Base-by-base conservation (phyloP, 1,284 basidiomycete genomes). In the Rhodotorula sp. region DNA sequence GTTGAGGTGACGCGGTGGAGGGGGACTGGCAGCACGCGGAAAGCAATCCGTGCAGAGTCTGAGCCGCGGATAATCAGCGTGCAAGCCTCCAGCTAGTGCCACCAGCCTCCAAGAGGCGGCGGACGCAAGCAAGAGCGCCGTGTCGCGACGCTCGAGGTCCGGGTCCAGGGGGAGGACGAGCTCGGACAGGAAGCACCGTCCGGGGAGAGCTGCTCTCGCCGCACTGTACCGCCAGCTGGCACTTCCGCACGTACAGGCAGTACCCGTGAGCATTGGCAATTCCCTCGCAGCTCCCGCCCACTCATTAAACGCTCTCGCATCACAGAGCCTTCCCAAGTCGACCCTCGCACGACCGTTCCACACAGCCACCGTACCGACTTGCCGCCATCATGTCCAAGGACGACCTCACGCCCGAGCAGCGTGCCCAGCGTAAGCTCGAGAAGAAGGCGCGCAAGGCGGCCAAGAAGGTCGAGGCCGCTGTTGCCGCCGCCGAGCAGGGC, bases 361-460 rank as follows among this genome's bases (percentile, higher is more conserved):
- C 46, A 51, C 50, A 51, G 50, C 50, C 53, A 54, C 53, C 5
- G 21, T 22, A 25, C 27, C 17, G 17, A 4, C 34, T 34, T 19
- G 25, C 25, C n/a, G 19, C 29, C 22, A 21, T 19, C 37, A 72
- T 69, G 67, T 61, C 61, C 46, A 66, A 65, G 46, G 36, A 25
- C 15, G 54, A 69, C 54, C 58, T 74, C 57, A 70, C 65, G 21
- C 61, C 70, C 32, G 66, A 74, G 39, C 59, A 74, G 51, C 61
- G 50, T 22, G 62, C 60, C 27, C 44, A 65, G 21, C 63, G 64
- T 55, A 72, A 72, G 56, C 61, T 67, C 46, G 67, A 70, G 29
- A 71, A 72, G 64, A 75, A 76, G 66, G 70, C 72, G 3, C 72
- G 61, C 27, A 77, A 77, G 63, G 70, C 69, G 53, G 67, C 54